These are phyloP conservation scores for Leccinum colubrinum DNA, from an alignment of 1,284 basidiomycete genomes.

Conservation along the genomic window DNA sequence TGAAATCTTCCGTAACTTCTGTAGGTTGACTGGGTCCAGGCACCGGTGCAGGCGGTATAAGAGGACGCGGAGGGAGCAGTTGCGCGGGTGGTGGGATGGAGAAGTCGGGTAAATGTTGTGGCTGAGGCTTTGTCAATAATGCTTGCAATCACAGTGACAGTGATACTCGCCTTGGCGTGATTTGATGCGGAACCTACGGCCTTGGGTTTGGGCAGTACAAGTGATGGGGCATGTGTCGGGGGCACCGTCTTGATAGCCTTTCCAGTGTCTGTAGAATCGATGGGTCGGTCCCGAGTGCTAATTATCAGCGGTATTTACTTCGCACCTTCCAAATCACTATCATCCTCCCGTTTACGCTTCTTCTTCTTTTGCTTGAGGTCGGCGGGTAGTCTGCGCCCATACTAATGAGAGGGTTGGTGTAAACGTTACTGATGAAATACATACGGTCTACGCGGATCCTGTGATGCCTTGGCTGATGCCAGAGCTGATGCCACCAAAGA, in stretches of 20 bases:
- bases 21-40: conserved; percentile 78
- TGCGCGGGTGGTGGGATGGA: conserved; percentile 45
- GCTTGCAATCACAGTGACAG: conserved; percentile 3
- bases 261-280: conserved; percentile 39
- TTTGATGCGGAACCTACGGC: conserved; percentile 41
- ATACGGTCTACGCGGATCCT: conserved; percentile 44
- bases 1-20: conserved; percentile 86
- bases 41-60: conserved; percentile 63
- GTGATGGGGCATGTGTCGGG: conserved; percentile 26
- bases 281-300: background rate
- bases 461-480: conserved; percentile 30
- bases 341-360: conserved; percentile 79
- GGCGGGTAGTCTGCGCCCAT: conserved; percentile 33
- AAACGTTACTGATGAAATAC: conserved; percentile 10
- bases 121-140: conserved; percentile 31
- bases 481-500: conserved; percentile 20
- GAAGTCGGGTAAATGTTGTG: conserved; percentile 54
- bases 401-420: conserved; percentile 9
- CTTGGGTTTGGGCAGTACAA: conserved; percentile 51
- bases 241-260: conserved; percentile 61
- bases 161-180: conserved; percentile 49
- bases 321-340: conserved; percentile 70
- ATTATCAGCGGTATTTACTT: conserved; percentile 11
- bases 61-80: conserved; percentile 65
- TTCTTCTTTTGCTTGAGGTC: conserved; percentile 79